A percentile compares a stretch with the other conserved stretches of the same genome.
Conservation (phyloP, 139 green algal species). For the Helicosporidium sp. region DNA sequence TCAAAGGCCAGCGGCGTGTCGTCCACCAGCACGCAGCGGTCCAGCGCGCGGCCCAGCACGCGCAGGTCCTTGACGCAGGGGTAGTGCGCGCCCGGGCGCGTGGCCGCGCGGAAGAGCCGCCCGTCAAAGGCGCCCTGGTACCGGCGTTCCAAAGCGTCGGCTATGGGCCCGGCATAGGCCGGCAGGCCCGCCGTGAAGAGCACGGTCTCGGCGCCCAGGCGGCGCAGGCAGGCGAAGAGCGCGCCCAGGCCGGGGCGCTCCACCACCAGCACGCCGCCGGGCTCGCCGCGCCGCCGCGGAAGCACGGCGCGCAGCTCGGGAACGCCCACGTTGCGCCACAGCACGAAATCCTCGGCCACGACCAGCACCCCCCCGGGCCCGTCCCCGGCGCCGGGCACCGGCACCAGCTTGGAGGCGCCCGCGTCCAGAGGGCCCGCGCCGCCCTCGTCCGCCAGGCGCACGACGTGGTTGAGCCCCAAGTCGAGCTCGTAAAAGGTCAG, state of each 20-base stretch:
- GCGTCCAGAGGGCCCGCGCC: conserved; percentile 90
- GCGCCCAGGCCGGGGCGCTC: conserved; percentile 45
- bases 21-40: conserved; percentile 59
- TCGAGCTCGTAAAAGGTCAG: conserved; percentile 95
- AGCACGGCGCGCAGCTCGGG: conserved; percentile 70
- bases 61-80: conserved; percentile 55
- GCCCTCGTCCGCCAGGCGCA: conserved; percentile 70
- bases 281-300: conserved; percentile 61
- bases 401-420: conserved; percentile 83
- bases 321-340: conserved; percentile 59
- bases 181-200: conserved; percentile 75
- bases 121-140: conserved; percentile 15
- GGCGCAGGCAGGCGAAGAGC: conserved; percentile 47
- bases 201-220: conserved; percentile 45
- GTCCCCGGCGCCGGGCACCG: conserved; percentile 77
- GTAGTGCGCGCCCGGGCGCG: conserved; percentile 28
- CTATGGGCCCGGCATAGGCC: conserved; percentile 66
- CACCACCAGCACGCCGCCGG: conserved; percentile 60
- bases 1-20: conserved; percentile 25
- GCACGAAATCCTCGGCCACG: conserved; percentile 91
- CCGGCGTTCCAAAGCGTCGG: conserved; percentile 36
- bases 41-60: conserved; percentile 68
- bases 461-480: conserved; percentile 93
- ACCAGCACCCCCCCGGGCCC: conserved; percentile 78
- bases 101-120: conserved; percentile 32